Base-by-base conservation (phyloP, 139 green algal genomes). In the Penium margaritaceum region DNA sequence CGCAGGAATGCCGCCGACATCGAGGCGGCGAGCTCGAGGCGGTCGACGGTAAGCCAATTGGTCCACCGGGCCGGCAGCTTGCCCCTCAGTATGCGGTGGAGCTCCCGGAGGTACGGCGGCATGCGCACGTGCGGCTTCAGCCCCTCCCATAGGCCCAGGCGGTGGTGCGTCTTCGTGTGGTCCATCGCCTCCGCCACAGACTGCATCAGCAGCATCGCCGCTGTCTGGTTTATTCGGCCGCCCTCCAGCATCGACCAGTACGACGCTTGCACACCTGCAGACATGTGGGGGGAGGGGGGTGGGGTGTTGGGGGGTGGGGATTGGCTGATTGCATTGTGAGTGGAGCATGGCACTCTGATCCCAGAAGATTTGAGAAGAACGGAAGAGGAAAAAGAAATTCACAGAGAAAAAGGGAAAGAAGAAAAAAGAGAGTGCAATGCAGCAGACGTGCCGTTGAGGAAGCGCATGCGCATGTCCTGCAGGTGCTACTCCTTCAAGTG, bases 241-340 rank as follows among this genome's bases (percentile, higher is more conserved):
- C 68, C 29, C 47, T 75, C 68, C 29, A 75, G 41, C 68, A 75
- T 66, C 14, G 17, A 51, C 68, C 68, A 75, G 32, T 75, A 75
- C 38, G 68, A n/a, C 27, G 68, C 68, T 67, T 75, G 68, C 35
- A 75, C 58, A 21, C 68, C 68, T 75, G 47, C 41, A 12, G n/a
- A n/a, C n/a, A n/a, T n/a, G n/a, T n/a, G n/a, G n/a, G n/a, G n/a
- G n/a, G n/a, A n/a, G n/a, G n/a, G n/a, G n/a, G n/a, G n/a, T n/a
- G 21, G 21, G 51, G 2, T 5, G n/a, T 60, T 6, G 15, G 21
- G 51, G 3, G 3, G 29, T 58, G 12, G 51, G 19, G 51, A 60
- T n/a, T 19, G 21, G 19, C 29, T n/a, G 1, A 21, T 12, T 21
- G 47, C 7, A 21, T 33, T 5, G 12, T 2, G 19, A 9, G 19